These are phyloP conservation scores for Calamus simplicifolius DNA, from an alignment of 176 grass and related monocot genomes.

Conservation along the genomic window DNA sequence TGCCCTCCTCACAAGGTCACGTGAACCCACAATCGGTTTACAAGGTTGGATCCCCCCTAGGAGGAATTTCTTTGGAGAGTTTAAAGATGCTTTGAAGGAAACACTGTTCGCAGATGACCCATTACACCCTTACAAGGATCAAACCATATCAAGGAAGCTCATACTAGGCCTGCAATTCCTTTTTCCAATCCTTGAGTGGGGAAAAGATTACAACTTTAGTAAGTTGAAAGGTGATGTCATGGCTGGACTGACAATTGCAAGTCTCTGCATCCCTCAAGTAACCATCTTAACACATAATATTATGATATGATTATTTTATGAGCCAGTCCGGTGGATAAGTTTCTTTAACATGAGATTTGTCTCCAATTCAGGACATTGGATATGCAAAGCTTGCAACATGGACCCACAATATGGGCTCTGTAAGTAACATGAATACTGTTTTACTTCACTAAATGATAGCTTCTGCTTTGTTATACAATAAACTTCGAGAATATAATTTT, in stretches of 20 bases:
- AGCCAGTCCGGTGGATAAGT: neutral
- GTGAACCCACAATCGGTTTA: slow-evolving; percentile 22
- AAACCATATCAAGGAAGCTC: slow-evolving; percentile 49
- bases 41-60: slow-evolving; percentile 49
- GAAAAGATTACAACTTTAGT: slow-evolving; percentile 42
- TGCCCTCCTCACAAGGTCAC: slow-evolving; percentile 21
- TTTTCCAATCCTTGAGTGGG: slow-evolving; percentile 80
- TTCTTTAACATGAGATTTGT: neutral
- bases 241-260: slow-evolving; percentile 79
- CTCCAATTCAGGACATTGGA: slow-evolving; percentile 61
- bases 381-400: slow-evolving; percentile 79
- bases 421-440: slow-evolving; percentile 36
- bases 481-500: too few species aligned
- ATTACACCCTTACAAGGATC: slow-evolving; percentile 57
- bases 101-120: slow-evolving; percentile 80
- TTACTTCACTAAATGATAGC: too few species aligned
- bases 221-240: slow-evolving; percentile 75
- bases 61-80: slow-evolving; percentile 31
- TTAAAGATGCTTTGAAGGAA: slow-evolving; percentile 47
- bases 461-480: neutral
- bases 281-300: too few species aligned
- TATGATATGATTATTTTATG: too few species aligned
- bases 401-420: slow-evolving; percentile 53
- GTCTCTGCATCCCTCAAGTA: slow-evolving; percentile 96
- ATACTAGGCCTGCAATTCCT: slow-evolving; percentile 45